A percentile compares a stretch with the other conserved stretches of the same genome.
phyloP scores from a whole-genome alignment of 1,284 basidiomycete genomes.

The Leccinum subfulvum region DNA sequence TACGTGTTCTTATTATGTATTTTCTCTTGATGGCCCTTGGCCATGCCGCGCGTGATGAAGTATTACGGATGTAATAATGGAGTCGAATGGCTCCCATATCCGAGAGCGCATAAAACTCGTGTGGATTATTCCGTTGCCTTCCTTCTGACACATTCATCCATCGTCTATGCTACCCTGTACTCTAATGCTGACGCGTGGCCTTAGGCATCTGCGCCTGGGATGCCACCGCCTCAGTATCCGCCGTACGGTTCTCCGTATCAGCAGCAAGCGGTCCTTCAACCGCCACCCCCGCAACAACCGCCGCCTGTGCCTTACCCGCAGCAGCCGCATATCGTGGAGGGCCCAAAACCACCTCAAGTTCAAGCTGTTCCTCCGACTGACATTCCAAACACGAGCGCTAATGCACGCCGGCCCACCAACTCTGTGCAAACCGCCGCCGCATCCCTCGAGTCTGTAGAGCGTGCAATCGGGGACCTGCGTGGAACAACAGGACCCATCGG shows the following conservation, averaged over 20 bases:
- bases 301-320: constrained; percentile 29
- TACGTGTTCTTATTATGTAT: constrained; percentile 39
- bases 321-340: constrained; percentile 27
- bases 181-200: constrained; percentile 14
- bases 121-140: constrained; percentile 62
- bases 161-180: background rate
- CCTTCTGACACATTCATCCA: constrained; percentile 43
- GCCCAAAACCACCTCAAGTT: constrained; percentile 19
- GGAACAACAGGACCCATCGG: constrained; percentile 46
- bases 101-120: constrained; percentile 53
- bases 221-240: constrained; percentile 29
- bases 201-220: constrained; percentile 38
- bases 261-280: constrained; percentile 28
- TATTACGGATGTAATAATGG: constrained; percentile 51
- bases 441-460: constrained; percentile 75
- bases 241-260: constrained; percentile 32
- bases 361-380: constrained; percentile 6
- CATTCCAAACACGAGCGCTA: constrained; percentile 25
- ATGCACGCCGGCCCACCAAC: constrained; percentile 36
- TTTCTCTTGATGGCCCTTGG: constrained; percentile 9
- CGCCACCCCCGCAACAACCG: constrained; percentile 27
- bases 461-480: constrained; percentile 73
- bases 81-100: constrained; percentile 37
- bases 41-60: constrained; percentile 39
- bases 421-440: constrained; percentile 69